Evolutionary conservation across 1,284 basidiomycete genomes (phyloP).

Genomic region (Cryptococcus sp.): DNA sequence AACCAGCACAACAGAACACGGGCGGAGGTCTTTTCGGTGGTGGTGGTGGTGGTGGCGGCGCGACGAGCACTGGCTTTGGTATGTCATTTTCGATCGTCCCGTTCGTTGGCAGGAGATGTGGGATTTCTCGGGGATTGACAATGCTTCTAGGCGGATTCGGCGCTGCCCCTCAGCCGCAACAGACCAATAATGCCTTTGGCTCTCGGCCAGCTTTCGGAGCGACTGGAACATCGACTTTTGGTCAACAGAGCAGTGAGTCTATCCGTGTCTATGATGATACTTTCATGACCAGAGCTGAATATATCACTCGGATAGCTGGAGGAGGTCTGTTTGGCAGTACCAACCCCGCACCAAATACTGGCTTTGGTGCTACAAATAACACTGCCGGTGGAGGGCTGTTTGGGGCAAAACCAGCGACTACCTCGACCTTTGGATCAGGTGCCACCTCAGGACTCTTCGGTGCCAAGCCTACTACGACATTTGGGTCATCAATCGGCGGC

Average conservation of each 20-base stretch:
- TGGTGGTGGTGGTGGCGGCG: conserved; percentile 22
- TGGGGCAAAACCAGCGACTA: conserved; percentile 35
- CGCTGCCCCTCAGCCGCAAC: conserved; percentile 16
- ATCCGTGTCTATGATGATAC: neutral
- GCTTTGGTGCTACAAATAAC: conserved; percentile 48
- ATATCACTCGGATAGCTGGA: conserved; percentile 13
- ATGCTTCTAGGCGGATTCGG: conserved; percentile 26
- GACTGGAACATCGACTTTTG: conserved; percentile 46
- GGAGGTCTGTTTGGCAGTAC: conserved; percentile 38
- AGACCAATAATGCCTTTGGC: conserved; percentile 36
- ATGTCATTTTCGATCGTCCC: conserved; percentile 5
- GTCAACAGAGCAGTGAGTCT: conserved; percentile 32
- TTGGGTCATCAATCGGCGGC: conserved; percentile 16
- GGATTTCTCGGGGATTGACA: too few relatives aligned
- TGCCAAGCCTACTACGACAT: conserved; percentile 38
- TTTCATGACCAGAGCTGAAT: neutral
- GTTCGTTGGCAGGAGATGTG: too few relatives aligned
- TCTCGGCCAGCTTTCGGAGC: conserved; percentile 45
- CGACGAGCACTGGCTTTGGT: conserved; percentile 36
- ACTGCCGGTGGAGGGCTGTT: conserved; percentile 43
- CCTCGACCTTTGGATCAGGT: conserved; percentile 48
- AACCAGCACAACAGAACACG: conserved; percentile 59
- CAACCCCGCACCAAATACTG: conserved; percentile 20
- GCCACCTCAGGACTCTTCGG: conserved; percentile 49
- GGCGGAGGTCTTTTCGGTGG: conserved; percentile 55